Conservation (phyloP, 2,329 filamentous ascomycete species). For the Thielaviopsis punctulata region DNA sequence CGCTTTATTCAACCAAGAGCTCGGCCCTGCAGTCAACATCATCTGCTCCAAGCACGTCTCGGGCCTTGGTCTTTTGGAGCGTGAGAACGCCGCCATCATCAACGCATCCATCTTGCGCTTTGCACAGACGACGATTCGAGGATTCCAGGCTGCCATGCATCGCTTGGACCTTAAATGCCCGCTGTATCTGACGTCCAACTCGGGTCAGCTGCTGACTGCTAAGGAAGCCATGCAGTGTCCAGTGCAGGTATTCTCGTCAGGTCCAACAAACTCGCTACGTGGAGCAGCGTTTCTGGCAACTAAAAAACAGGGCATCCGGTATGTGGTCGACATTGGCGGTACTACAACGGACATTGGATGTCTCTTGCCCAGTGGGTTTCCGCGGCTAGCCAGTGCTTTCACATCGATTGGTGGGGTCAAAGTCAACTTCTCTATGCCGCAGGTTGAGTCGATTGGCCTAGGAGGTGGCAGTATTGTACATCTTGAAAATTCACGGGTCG, state of each 20-base stretch:
- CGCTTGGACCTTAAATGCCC: slow-evolving; percentile 22
- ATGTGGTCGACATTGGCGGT: slow-evolving; percentile 15
- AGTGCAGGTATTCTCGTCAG: slow-evolving; percentile 15
- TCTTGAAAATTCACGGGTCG: slow-evolving; percentile 6
- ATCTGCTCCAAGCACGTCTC: slow-evolving; percentile 20
- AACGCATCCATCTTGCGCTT: slow-evolving; percentile 33
- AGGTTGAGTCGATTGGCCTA: slow-evolving; percentile 15
- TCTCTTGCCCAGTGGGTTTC: slow-evolving; percentile 15
- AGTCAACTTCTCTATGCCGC: slow-evolving; percentile 16
- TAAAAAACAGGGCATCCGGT: slow-evolving; percentile 10
- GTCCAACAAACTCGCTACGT: slow-evolving; percentile 16
- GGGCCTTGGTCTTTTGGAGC: slow-evolving; percentile 25
- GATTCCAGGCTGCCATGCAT: slow-evolving; percentile 28
- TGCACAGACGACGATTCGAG: slow-evolving; percentile 27
- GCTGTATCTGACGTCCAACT: slow-evolving; percentile 33
- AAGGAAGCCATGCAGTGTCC: slow-evolving; percentile 15
- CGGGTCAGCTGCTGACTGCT: slow-evolving; percentile 20
- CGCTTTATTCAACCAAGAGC: slow-evolving; percentile 22
- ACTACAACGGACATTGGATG: slow-evolving; percentile 15
- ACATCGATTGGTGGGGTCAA: slow-evolving; percentile 15
- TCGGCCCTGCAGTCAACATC: slow-evolving; percentile 17
- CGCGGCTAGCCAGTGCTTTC: slow-evolving; percentile 15
- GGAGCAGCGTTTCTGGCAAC: slow-evolving; percentile 14
- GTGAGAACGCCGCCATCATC: slow-evolving; percentile 36
- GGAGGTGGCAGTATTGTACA: slow-evolving; percentile 14